Evolutionary conservation across 768 basidiomycete species (phyloP), one percentile per base, ranked within the genome.

Genomic region (Amanita pseudoporphyria): DNA sequence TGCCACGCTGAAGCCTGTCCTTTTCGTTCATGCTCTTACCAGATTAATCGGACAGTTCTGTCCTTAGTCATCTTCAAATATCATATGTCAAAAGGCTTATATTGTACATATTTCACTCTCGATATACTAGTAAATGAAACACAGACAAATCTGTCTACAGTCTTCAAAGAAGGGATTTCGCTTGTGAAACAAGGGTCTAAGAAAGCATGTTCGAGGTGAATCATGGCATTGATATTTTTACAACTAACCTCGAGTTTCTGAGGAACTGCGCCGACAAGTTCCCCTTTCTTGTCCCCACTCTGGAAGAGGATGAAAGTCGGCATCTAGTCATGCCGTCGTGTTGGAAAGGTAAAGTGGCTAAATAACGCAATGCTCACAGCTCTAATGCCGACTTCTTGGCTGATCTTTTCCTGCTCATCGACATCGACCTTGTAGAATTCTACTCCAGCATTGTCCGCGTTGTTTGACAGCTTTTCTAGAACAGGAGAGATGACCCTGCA

Each of bases 341-440:
- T 22, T 16, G 14, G n/a, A 5, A 44, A 30, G 18, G 33, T 36
- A 0, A 6, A 18, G 12, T 31, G 21, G 12, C 1, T 35, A 30
- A 39, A 46, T 14, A 10, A 7, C 26, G 26, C 28, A 21, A 7
- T 28, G 71, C 82, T 32, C 60, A 84, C 84, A 46, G 79, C 81
- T 52, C 77, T 71, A 50, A 86, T 67, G 35, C 76, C 76, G 45
- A 74, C 77, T 62, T 84, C 81, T 51, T 76, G 63, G 1, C 76
- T 59, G 44, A 85, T 76, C 0, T 73, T 70, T 3, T 58, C 52
- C 46, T 75, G 74, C 32, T 67, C 69, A 56, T 91, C 87, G 26
- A 87, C 76, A 54, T 91, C 78, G 49, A 88, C 79, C 60, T 84
- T 85, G 72, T 81, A 84, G 62, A 86, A 83, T 14, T 71, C 70